phyloP scores from a whole-genome alignment of 495 filamentous ascomycete species.

The Articulospora tetracladia region DNA sequence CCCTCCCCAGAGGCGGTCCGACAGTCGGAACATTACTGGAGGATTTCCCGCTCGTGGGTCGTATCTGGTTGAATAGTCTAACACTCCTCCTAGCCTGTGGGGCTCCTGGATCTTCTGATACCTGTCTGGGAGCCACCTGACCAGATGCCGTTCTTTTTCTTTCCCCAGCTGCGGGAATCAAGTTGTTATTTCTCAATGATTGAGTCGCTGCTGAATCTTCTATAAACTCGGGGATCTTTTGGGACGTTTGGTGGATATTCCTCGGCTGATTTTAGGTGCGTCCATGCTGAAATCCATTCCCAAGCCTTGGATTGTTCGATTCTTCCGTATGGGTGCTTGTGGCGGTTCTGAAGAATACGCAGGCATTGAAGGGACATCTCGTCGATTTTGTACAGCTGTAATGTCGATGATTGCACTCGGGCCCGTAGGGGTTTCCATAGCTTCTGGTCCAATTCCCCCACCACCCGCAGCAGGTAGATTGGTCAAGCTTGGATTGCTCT shows the following conservation, averaged over 20 bases:
- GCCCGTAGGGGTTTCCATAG: constrained; percentile 33
- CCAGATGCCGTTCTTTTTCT: constrained; percentile 86
- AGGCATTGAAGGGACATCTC: constrained; percentile 18
- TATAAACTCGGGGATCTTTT: constrained; percentile 14
- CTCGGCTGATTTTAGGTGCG: constrained; percentile 26
- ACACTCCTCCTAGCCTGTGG: constrained; percentile 70
- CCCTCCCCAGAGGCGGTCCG: constrained; percentile 57
- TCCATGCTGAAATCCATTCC: constrained; percentile 27
- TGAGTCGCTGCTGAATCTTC: constrained; percentile 22
- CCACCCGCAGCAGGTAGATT: constrained; percentile 26
- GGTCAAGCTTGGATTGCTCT: constrained; percentile 34
- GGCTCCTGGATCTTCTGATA: constrained; percentile 61
- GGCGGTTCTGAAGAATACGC: constrained; percentile 26
- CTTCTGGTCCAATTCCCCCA: constrained; percentile 27
- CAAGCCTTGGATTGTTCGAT: constrained; percentile 20
- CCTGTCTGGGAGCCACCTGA: constrained; percentile 57
- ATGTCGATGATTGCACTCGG: constrained; percentile 26
- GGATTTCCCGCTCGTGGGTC: constrained; percentile 56
- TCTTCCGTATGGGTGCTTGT: constrained; percentile 26
- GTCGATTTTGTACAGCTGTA: constrained; percentile 14
- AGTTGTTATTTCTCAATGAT: constrained; percentile 31
- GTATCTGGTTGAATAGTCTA: constrained; percentile 69
- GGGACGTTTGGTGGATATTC: constrained; percentile 17
- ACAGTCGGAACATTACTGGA: constrained; percentile 30
- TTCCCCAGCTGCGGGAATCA: constrained; percentile 15